Evolutionary conservation across 2,329 filamentous ascomycete species (phyloP).

Genomic region (Monilinia polystroma): DNA sequence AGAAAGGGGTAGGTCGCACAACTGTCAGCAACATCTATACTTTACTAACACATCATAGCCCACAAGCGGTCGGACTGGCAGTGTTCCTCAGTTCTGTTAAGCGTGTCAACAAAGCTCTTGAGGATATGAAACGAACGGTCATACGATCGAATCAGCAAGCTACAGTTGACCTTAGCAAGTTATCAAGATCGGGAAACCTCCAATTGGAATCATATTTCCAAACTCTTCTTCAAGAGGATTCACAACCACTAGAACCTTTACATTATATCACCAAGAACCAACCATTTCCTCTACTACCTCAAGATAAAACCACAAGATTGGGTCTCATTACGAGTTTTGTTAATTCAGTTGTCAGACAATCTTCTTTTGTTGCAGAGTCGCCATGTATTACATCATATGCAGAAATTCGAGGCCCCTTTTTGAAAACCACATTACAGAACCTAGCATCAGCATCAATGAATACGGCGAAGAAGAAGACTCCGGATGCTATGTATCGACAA

Average conservation of each 20-base stretch:
- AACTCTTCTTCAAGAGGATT: conserved; percentile 74
- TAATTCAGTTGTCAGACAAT: conserved; percentile 56
- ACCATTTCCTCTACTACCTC: conserved; percentile 77
- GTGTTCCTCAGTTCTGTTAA: conserved; percentile 89
- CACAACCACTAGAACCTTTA: conserved; percentile 79
- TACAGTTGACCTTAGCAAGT: conserved; percentile 71
- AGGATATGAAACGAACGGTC: conserved; percentile 85
- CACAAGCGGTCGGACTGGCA: conserved; percentile 74
- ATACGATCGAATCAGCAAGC: conserved; percentile 88
- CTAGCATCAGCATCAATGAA: conserved; percentile 83
- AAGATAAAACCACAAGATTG: conserved; percentile 73
- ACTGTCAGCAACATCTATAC: not conserved
- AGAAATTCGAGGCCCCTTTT: conserved; percentile 81
- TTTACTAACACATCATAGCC: conserved; percentile 47
- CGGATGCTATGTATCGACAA: conserved; percentile 79
- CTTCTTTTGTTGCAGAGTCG: conserved; percentile 54
- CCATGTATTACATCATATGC: conserved; percentile 80
- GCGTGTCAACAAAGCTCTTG: conserved; percentile 79
- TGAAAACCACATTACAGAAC: conserved; percentile 79
- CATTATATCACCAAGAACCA: conserved; percentile 89
- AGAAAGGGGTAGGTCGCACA: conserved; percentile 57
- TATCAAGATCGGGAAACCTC: conserved; percentile 75
- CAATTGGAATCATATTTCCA: conserved; percentile 85
- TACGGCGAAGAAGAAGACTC: conserved; percentile 73
- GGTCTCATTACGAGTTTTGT: conserved; percentile 78